Base-by-base conservation (phyloP, 352 stramenopile genomes). In the Elongisporangium undulatum region DNA sequence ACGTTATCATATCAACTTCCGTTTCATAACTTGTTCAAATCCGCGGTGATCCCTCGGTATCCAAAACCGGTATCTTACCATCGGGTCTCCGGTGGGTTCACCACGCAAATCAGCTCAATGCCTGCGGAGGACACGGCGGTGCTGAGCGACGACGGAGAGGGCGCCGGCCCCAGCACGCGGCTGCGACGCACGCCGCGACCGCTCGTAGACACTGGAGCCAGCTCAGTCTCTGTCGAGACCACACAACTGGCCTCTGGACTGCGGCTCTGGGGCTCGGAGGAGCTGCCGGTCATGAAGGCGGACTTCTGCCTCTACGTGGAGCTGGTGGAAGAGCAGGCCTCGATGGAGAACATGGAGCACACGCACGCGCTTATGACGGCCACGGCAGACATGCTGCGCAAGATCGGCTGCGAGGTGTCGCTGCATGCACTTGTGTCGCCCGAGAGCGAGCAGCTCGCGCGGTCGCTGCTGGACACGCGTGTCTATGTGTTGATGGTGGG, bases 401-500 rank as follows among this genome's bases (percentile, higher is more conserved):
- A 73, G 48, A 61, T 70, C 3, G 78, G 78, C 26, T 85, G 75
- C 49, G 58, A 69, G 17, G 71, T 82, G 10, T 56, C 57, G 55
- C 61, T 85, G 22, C 80, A 85, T 51, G 62, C 64, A 38, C 64
- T 88, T 20, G 66, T 74, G 39, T 57, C 60, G 0, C 67, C 73
- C 0, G 51, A 67, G 24, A 67, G 55, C n/a, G 72, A 75, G 55
- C 17, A 67, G 3, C 34, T 77, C 16, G 59, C 69, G 9, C 26
- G 34, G 15, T 51, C 22, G 5, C 55, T 63, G 45, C 45, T 60
- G 6, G 73, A 81, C 15, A 77, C 78, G 20, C 71, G 66, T 29
- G 78, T 75, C 12, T 88, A 81, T 56, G 63, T 74, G 12, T 50
- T 88, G 17, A 77, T 70, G 0, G 62, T 87, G 22, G 72, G 71